Evolutionary conservation across 352 stramenopile species (phyloP), one percentile per base, ranked within the genome.

Genomic region (Aphanomyces stellatus): DNA sequence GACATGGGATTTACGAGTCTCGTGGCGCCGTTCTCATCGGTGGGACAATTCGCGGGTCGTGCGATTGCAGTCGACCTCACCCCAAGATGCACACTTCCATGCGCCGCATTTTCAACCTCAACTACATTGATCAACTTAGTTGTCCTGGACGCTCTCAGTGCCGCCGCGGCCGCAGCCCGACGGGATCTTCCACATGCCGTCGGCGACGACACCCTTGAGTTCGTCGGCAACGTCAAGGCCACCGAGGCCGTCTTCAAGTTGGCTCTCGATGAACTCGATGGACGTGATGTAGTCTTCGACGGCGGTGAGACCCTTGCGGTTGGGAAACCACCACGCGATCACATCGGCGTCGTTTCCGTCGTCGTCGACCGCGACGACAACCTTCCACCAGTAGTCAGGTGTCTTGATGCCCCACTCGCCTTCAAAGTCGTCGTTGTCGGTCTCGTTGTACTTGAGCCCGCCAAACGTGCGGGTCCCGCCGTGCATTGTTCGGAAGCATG

Each of bases 361-460:
- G 25, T 13, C 8, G 19, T 62, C 53, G 6, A 6, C 48, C 6
- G 53, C 28, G 5, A 62, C n/a, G n/a, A 62, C 53, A 0, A 65
- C 57, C 4, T 65, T 65, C 57, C 57, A 65, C 25, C 28, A 65
- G 57, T 56, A 65, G 43, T 51, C 34, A 6, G 57, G 57, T 8
- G 57, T 65, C 2, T 55, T 55, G 37, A 65, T 65, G 25, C 57
- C 57, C 35, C 40, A 53, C 15, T 22, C 40, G 13, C 56, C 57
- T 24, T 56, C 57, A 51, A 65, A 65, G 10, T 31, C 11, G 27
- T 49, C 34, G 34, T 51, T 51, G 13, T 41, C 28, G 1, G 30
- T 37, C 25, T 49, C 57, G 22, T 53, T 51, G 57, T 53, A 65
- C n/a, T 49, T 41, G 43, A 65, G 24, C n/a, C 57, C 57, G 15